phyloP scores from a whole-genome alignment of 1,139 yeast genomes.

The Kodamaea fungicola region DNA sequence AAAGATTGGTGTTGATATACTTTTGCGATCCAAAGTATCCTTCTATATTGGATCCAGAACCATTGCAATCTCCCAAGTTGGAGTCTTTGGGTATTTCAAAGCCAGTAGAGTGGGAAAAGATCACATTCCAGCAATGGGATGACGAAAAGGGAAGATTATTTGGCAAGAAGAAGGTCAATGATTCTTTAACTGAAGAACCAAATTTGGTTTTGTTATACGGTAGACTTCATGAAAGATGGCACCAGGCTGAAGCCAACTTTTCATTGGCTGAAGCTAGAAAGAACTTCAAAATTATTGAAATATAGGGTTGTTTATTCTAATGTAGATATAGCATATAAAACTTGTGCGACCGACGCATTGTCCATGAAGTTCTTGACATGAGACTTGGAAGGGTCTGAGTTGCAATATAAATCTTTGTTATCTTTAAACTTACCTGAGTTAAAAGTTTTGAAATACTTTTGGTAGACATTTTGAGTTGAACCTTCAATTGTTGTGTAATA shows the following conservation, averaged over 20 bases:
- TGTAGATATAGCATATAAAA: constrained; percentile 15
- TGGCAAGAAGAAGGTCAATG: constrained; percentile 16
- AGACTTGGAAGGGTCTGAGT: constrained; percentile 9
- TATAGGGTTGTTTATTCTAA: constrained; percentile 1
- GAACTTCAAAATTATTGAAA: constrained; percentile 14
- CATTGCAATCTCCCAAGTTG: constrained; percentile 13
- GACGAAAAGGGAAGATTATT: constrained; percentile 16
- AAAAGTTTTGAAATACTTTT: constrained; percentile 9
- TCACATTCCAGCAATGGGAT: constrained; percentile 16
- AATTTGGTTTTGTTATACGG: constrained; percentile 17
- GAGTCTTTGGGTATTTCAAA: constrained; percentile 10
- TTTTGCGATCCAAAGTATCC: constrained; percentile 20
- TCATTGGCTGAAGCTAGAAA: constrained; percentile 15
- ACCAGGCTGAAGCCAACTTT: constrained; percentile 16
- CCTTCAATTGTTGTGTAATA: constrained; percentile 15
- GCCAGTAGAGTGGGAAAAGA: constrained; percentile 16
- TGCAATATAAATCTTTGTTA: constrained; percentile 14
- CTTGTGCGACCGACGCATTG: constrained; percentile 26
- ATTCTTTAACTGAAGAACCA: constrained; percentile 14
- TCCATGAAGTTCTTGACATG: constrained; percentile 18
- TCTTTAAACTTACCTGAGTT: constrained; percentile 19
- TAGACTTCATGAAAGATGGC: constrained; percentile 19
- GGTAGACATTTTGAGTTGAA: constrained; percentile 9
- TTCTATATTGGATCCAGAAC: constrained; percentile 16
- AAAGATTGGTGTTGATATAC: constrained; percentile 25